Evolutionary conservation across 352 stramenopile species (phyloP).

Genomic region (Phytophthora pinifolia): DNA sequence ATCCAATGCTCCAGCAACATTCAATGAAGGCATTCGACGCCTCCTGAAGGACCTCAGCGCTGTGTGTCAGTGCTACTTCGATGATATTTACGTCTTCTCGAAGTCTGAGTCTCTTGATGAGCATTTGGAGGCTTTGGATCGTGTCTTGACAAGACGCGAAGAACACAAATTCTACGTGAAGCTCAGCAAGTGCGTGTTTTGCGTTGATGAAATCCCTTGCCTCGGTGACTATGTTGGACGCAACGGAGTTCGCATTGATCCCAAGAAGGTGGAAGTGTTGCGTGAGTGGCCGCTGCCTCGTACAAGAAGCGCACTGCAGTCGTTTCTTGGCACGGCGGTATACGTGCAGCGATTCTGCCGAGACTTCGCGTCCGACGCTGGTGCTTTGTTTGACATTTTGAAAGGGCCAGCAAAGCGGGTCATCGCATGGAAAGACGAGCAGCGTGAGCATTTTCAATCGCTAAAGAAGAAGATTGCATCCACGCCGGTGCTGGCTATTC

Average conservation of each 20-base stretch:
- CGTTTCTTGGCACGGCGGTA: constrained; percentile 3
- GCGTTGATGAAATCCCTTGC: constrained; percentile 17
- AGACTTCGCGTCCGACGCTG: constrained; percentile 3
- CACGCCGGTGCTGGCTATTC: constrained; percentile 7
- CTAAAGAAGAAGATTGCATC: background rate
- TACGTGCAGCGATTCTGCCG: constrained; percentile 14
- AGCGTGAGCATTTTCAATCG: background rate
- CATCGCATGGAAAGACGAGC: background rate
- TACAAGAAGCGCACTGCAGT: constrained; percentile 7
- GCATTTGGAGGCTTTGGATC: constrained; percentile 4
- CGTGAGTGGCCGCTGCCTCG: constrained; percentile 12
- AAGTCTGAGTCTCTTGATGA: background rate
- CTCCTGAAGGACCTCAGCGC: no score
- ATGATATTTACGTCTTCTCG: no score
- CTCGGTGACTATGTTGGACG: constrained; percentile 19
- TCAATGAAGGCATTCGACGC: constrained; percentile 5
- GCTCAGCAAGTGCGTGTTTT: constrained; percentile 21
- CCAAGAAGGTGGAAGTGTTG: constrained; percentile 12
- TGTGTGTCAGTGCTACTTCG: no score
- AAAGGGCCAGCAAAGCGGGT: background rate
- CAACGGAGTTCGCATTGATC: constrained; percentile 13
- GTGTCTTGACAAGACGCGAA: constrained; percentile 1
- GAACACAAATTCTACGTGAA: constrained; percentile 20
- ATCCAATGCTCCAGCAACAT: constrained; percentile 11
- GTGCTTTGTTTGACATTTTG: constrained; percentile 6